Percentiles rank a stretch among this genome's conserved stretches.
Evolutionary conservation across 2,329 filamentous ascomycete species (phyloP).

Genomic region (Aspergillus arachidicola): DNA sequence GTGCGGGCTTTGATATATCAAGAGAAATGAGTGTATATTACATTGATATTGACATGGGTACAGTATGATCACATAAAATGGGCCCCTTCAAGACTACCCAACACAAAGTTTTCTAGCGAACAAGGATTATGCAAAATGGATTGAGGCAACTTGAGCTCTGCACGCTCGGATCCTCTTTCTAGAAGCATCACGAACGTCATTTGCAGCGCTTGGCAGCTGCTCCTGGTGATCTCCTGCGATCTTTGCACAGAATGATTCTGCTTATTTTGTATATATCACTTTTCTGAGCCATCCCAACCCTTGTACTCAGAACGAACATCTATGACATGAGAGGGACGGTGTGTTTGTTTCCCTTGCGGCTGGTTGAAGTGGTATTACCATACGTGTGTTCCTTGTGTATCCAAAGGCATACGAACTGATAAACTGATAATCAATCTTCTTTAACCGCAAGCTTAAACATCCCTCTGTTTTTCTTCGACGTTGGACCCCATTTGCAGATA

Average conservation of each 20-base stretch:
- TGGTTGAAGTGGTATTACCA: neutral
- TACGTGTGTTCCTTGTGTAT: neutral
- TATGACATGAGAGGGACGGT: neutral
- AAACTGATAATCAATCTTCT: neutral
- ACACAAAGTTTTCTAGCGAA: neutral
- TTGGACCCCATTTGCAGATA: neutral
- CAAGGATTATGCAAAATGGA: constrained; percentile 6
- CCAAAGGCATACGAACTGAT: neutral
- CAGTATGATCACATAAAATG: neutral
- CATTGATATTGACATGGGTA: neutral
- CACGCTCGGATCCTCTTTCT: constrained; percentile 16
- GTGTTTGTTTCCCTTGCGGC: neutral
- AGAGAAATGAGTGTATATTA: neutral
- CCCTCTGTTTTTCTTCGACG: neutral
- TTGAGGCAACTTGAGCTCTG: neutral
- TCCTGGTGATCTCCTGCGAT: neutral
- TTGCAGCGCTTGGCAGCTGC: neutral
- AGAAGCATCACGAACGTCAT: constrained; percentile 16
- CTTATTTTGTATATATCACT: neutral
- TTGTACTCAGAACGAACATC: neutral
- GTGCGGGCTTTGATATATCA: neutral
- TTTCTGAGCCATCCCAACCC: neutral
- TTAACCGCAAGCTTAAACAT: neutral
- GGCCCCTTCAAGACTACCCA: neutral
- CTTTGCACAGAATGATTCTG: neutral